phyloP scores from a whole-genome alignment of 2,329 filamentous ascomycete genomes.

The Cladosporium sp. region DNA sequence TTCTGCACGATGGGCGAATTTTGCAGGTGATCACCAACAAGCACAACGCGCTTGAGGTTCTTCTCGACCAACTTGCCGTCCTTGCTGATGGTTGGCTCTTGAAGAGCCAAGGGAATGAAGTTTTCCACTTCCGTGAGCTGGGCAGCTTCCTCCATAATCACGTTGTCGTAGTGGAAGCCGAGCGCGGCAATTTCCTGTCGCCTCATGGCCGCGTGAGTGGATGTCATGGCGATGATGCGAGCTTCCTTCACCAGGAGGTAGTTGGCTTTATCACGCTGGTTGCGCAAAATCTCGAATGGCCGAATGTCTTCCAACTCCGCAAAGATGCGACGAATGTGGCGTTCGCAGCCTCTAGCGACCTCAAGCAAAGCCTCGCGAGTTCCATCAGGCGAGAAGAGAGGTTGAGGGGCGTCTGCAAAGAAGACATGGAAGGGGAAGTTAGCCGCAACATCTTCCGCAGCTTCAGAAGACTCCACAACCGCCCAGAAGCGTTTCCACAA shows the following conservation, averaged over 20 bases:
- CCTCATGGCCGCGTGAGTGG: conserved; percentile 93
- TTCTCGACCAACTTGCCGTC: conserved; percentile 50
- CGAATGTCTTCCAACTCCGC: conserved; percentile 86
- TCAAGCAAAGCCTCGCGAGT: conserved; percentile 67
- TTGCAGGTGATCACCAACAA: conserved; percentile 93
- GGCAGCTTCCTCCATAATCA: conserved; percentile 97
- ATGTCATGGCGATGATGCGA: conserved; percentile 98
- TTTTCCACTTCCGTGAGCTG: conserved; percentile 97
- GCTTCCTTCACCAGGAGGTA: conserved; percentile 94
- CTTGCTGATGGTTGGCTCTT: conserved; percentile 48
- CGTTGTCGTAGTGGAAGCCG: conserved; percentile 97
- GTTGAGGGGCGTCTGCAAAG: conserved; percentile 82
- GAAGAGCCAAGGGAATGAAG: conserved; percentile 91
- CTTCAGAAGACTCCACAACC: conserved; percentile 49
- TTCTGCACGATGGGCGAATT: conserved; percentile 96
- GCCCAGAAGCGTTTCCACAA: conserved; percentile 83
- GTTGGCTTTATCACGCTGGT: conserved; percentile 87
- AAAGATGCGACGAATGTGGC: conserved; percentile 86
- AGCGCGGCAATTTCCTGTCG: conserved; percentile 82
- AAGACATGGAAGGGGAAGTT: conserved; percentile 85
- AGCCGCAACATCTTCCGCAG: conserved; percentile 57
- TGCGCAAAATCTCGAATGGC: conserved; percentile 88
- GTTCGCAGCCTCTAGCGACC: conserved; percentile 76
- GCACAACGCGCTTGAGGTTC: conserved; percentile 77
- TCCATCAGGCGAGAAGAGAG: conserved; percentile 66